Conservation (phyloP, 1,284 basidiomycete genomes). For the Ceratobasidium sp. region DNA sequence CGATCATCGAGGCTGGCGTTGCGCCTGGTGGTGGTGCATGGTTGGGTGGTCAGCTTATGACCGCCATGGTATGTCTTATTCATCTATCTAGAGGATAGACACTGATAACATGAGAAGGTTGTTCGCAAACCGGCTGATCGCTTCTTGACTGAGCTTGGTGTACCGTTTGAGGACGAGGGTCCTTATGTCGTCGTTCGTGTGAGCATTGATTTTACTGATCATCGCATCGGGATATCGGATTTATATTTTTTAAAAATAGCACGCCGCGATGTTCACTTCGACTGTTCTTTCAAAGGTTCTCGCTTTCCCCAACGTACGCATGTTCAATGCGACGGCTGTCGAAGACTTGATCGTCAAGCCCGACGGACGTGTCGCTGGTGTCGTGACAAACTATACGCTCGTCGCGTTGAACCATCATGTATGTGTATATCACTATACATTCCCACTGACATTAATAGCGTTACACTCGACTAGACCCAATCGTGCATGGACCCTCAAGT, state of each 20-base stretch:
- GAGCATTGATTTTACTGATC: slow-evolving; percentile 45
- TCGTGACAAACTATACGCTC: slow-evolving; percentile 87
- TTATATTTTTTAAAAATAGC: too few relatives aligned
- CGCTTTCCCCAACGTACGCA: slow-evolving; percentile 73
- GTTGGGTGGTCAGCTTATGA: slow-evolving; percentile 86
- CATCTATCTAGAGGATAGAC: too few relatives aligned
- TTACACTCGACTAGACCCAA: slow-evolving; percentile 54
- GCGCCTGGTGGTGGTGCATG: slow-evolving; percentile 69
- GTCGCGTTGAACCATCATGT: slow-evolving; percentile 83
- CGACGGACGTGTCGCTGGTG: slow-evolving; percentile 81
- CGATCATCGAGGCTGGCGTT: slow-evolving; percentile 61
- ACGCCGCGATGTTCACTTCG: slow-evolving; percentile 82
- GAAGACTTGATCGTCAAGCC: slow-evolving; percentile 76
- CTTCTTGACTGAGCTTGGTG: slow-evolving; percentile 75
- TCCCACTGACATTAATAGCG: too few relatives aligned
- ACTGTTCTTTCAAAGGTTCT: slow-evolving; percentile 79
- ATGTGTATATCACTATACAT: too few relatives aligned
- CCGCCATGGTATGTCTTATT: slow-evolving; percentile 69
- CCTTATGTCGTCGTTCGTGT: slow-evolving; percentile 70
- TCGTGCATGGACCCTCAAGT: slow-evolving; percentile 89
- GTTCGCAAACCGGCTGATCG: slow-evolving; percentile 82
- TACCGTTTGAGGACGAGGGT: slow-evolving; percentile 85
- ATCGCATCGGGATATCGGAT: too few relatives aligned
- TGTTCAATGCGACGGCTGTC: slow-evolving; percentile 79
- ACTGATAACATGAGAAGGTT: slow-evolving; percentile 54